A percentile compares a stretch with the other conserved stretches of the same genome.
phyloP scores from a whole-genome alignment of 2,329 filamentous ascomycete species.

The Verruconis gallopava region DNA sequence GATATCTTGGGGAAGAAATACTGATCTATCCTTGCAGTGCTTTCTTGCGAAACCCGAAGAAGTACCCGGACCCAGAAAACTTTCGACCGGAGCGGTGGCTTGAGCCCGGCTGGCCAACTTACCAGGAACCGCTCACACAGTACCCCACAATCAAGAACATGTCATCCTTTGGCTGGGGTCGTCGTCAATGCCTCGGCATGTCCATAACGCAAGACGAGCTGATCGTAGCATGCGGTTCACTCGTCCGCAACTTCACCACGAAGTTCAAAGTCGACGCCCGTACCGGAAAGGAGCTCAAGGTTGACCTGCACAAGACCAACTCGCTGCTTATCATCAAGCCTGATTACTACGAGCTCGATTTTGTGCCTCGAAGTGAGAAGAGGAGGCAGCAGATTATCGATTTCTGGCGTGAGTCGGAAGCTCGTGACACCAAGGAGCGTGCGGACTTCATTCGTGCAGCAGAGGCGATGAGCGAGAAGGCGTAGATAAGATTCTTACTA shows the following conservation, averaged over 20 bases:
- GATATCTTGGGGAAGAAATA: too few species aligned
- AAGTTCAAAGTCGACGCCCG: constrained; percentile 34
- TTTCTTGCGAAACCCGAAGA: constrained; percentile 44
- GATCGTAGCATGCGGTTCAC: constrained; percentile 37
- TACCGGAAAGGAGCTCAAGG: constrained; percentile 22
- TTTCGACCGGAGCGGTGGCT: constrained; percentile 52
- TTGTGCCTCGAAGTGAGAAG: constrained; percentile 35
- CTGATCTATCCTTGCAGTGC: too few species aligned
- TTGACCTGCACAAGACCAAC: constrained; percentile 36
- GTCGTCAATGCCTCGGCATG: constrained; percentile 49
- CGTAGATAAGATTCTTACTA: too few species aligned
- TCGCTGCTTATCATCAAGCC: constrained; percentile 46
- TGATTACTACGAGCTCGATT: constrained; percentile 41
- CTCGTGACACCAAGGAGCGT: constrained; percentile 3
- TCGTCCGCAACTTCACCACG: constrained; percentile 36
- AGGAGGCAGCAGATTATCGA: constrained; percentile 18
- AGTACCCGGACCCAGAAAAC: constrained; percentile 50
- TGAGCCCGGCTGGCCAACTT: constrained; percentile 49
- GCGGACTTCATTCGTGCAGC: constrained; percentile 2
- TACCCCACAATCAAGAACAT: constrained; percentile 52
- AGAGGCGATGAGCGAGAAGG: not conserved
- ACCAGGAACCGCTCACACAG: constrained; percentile 48
- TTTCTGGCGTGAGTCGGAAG: constrained; percentile 4
- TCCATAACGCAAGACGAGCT: constrained; percentile 45
- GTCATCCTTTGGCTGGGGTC: constrained; percentile 53